Percentiles rank a stretch among this genome's conserved stretches.
Conservation (phyloP, 441 rosid species). For the Gossypium trilobum region DNA sequence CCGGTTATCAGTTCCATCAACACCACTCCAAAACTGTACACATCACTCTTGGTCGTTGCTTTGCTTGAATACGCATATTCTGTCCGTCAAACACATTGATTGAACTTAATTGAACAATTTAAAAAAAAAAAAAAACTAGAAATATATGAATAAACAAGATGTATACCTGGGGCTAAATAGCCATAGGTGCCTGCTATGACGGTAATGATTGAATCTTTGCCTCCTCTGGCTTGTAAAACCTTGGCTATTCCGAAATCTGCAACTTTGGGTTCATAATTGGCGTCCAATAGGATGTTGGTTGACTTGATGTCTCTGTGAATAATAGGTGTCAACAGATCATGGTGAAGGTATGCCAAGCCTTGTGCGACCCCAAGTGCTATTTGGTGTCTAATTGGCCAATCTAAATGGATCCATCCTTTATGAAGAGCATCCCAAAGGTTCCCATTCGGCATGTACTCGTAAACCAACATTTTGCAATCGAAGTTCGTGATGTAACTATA, state of each 20-base stretch:
- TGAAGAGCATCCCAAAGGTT: conserved; percentile 85
- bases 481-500: conserved; percentile 66
- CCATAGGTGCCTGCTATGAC: conserved; percentile 81
- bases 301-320: conserved; percentile 92
- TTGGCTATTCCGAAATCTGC: conserved; percentile 96
- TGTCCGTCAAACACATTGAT: conserved; percentile 47
- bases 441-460: conserved; percentile 88
- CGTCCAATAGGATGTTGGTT: conserved; percentile 68
- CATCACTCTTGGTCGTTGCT: conserved; percentile 87
- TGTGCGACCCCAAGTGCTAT: conserved; percentile 87
- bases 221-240: conserved; percentile 74
- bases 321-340: conserved; percentile 62
- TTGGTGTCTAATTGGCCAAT: conserved; percentile 79
- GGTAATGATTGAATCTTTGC: conserved; percentile 76
- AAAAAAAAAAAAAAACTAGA: neutral
- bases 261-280: conserved; percentile 65
- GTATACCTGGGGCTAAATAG: conserved; percentile 76
- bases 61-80: conserved; percentile 79
- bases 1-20: conserved; percentile 83
- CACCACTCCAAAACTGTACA: conserved; percentile 86
- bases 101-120: neutral
- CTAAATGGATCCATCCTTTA: conserved; percentile 42
- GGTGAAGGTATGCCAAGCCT: conserved; percentile 87
- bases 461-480: conserved; percentile 56
- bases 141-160: neutral